Base-by-base conservation (phyloP, 345 rosid species). In the Trapa bicornis region DNA sequence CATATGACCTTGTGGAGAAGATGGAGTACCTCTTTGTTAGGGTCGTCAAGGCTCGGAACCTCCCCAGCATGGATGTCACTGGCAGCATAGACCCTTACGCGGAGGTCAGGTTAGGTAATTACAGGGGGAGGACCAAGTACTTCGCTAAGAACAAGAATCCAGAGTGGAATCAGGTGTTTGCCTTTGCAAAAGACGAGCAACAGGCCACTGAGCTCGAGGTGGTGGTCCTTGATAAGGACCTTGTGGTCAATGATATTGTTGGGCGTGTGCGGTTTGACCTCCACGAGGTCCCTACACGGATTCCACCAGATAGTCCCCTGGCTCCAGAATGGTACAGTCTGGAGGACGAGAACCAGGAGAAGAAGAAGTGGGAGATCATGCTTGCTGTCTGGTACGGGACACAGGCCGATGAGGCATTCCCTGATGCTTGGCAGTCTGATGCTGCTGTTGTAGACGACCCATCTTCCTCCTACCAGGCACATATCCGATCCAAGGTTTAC, bases 331-430 rank as follows among this genome's bases (percentile, higher is more conserved):
- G 99, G 97, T 81, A 91, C 72, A 75, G 84, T 58, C 83, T 95
- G 50, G 87, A 84, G 70, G 86, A 89, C 69, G 76, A 77, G 76
- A 80, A 85, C 64, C 84, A 76, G 70, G 93, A 91, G 72, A 88
- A 82, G 71, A 58, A 33, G 14, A 80, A 48, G 52, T 79, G 95
- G 11, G 99, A 95, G 56, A 62, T 95, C 72, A 95, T 95, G 99
- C 75, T 91, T 39, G 87, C 97, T 1, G 96, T 95, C 64, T 95
- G 99, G 99, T 83, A 81, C 73, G 93, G 99, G 69, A 91, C 99
- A 7, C 99, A 91, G 72, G 97, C 97, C 0, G 97, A 95, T 35
- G 99, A 91, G 77, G 88, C 97, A 35, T 95, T 89, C 76, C 79
- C 97, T 14, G 92, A 95, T 64, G 96, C 96, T 45, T 86, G 84